Base-by-base conservation (phyloP, 2,329 filamentous ascomycete genomes). In the Aspergillus nomiae region DNA sequence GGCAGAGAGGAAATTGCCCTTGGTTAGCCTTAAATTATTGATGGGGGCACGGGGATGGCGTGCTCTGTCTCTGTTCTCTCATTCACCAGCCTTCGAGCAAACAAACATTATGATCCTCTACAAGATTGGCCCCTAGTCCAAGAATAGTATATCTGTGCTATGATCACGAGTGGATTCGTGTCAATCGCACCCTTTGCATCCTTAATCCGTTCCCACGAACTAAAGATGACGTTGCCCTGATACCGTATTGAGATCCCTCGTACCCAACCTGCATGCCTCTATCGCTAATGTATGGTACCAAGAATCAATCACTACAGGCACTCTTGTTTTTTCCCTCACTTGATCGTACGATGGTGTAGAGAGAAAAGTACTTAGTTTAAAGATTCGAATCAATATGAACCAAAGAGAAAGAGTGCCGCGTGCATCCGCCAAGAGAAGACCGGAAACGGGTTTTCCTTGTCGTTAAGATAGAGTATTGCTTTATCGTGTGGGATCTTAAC, bases 361-460 rank as follows among this genome's bases (percentile, higher is more conserved):
- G 19, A 32, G 28, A 34, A n/a, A 32, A 54, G 24, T 12, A 4
- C 24, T 24, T 34, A 19, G 10, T 24, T 36, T 3, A 16, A 16
- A 7, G 3, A 36, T 16, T 16, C 14, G 16, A 36, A 36, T 16
- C 7, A 16, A 7, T 36, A 16, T 36, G 14, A 16, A 36, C 34
- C 14, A 36, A 16, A 5, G 12, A 36, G 34, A 34, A 8, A 11
- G 11, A 11, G 2, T 54, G 51, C 51, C 30, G 51, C n/a, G 30
- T 16, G 51, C 30, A 53, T 53, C 50, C 50, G 50, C 50, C 30
- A 53, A 53, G 50, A 16, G 34, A 26, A 26, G 8, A 24, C 28
- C 46, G 46, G 46, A 51, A 51, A 51, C 46, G 46, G 46, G 46
- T 30, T 51, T 51, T 51, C 46, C 46, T 51, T 8, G 24, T 51